Evolutionary conservation across 2,329 filamentous ascomycete genomes (phyloP).

Genomic region (Ceratocystis eucalypticola): DNA sequence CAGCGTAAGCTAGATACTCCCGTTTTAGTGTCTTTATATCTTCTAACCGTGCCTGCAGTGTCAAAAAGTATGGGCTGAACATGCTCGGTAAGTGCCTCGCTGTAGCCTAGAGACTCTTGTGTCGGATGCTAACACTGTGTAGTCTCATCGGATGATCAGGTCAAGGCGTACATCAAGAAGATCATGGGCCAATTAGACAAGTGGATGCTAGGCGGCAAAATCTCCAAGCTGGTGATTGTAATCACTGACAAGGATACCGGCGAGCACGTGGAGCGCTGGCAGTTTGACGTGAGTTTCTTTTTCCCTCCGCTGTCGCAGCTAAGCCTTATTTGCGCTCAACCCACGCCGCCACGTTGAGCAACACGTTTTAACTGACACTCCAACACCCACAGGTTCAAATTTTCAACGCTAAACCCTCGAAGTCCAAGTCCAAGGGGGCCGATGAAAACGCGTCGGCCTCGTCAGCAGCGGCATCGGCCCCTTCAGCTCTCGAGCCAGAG

Average conservation of each 20-base stretch:
- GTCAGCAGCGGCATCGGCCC: conserved; percentile 14
- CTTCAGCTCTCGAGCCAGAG: conserved; percentile 33
- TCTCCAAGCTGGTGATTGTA: conserved; percentile 91
- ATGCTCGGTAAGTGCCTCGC: conserved; percentile 57
- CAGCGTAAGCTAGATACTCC: conserved; percentile 47
- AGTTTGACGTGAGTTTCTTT: conserved; percentile 62
- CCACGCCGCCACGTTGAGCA: background rate
- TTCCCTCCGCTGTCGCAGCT: background rate
- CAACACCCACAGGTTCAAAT: conserved; percentile 28
- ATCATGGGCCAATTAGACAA: conserved; percentile 96
- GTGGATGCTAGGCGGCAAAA: conserved; percentile 96
- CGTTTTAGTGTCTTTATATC: background rate
- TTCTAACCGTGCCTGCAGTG: conserved; percentile 27
- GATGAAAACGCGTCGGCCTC: conserved; percentile 47
- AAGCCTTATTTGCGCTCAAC: background rate
- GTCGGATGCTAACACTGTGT: conserved; percentile 17
- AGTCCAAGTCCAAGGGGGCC: conserved; percentile 37
- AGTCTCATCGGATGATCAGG: conserved; percentile 93
- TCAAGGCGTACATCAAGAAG: conserved; percentile 98
- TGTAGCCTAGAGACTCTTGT: background rate
- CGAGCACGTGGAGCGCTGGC: conserved; percentile 92
- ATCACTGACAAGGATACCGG: conserved; percentile 96
- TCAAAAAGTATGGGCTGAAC: conserved; percentile 99
- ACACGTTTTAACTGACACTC: background rate
- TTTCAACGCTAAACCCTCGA: conserved; percentile 27